Percentiles rank a stretch among this genome's conserved stretches.
Evolutionary conservation across 2,329 filamentous ascomycete species (phyloP).

Genomic region (Aspergillus arachidicola): DNA sequence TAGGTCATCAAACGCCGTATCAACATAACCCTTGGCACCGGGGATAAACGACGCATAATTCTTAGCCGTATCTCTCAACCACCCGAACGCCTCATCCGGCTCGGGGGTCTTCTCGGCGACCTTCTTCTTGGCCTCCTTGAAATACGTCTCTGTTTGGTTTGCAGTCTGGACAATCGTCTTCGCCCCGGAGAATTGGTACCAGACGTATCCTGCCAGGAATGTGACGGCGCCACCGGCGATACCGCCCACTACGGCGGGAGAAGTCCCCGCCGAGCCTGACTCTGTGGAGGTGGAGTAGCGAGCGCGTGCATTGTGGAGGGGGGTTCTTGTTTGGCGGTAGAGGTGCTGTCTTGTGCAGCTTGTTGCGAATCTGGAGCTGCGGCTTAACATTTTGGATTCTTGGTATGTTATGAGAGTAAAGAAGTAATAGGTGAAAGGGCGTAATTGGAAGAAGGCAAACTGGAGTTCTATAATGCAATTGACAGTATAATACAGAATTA

Average conservation of each 20-base stretch:
- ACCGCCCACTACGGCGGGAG: constrained; percentile 48
- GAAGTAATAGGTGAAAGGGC: not conserved
- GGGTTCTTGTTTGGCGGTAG: not conserved
- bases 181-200: constrained; percentile 58
- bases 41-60: constrained; percentile 73
- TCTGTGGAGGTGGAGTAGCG: constrained; percentile 30
- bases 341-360: constrained; percentile 12
- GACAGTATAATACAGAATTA: not conserved
- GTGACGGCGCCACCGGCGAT: constrained; percentile 54
- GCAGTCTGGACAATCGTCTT: constrained; percentile 52
- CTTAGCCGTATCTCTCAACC: constrained; percentile 66
- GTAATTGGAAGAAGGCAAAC: not conserved
- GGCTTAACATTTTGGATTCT: constrained; percentile 3
- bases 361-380: constrained; percentile 9
- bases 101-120: constrained; percentile 65
- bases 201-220: constrained; percentile 52
- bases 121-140: constrained; percentile 62
- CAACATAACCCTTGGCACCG: constrained; percentile 68
- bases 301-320: constrained; percentile 24
- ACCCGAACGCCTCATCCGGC: constrained; percentile 67
- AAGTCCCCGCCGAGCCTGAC: constrained; percentile 22
- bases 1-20: constrained; percentile 69
- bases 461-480: not conserved
- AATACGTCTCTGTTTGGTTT: constrained; percentile 62
- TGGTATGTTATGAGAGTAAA: not conserved